These are phyloP conservation scores for Morella rubra DNA, from an alignment of 306 rosid genomes.

Conservation along the genomic window DNA sequence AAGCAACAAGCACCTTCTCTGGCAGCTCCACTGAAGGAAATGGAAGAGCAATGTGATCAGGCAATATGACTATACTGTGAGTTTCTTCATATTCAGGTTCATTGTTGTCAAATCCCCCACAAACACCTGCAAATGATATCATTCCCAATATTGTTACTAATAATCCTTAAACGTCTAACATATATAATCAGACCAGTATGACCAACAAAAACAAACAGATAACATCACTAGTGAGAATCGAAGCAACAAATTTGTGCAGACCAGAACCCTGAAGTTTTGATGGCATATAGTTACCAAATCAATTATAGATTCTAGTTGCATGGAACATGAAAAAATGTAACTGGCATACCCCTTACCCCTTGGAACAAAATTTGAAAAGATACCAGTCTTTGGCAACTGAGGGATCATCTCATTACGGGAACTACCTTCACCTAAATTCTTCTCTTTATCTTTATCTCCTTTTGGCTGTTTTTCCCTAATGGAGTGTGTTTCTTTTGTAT, in stretches of 20 bases:
- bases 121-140: slow-evolving; percentile 58
- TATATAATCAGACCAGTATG: background rate
- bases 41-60: slow-evolving; percentile 74
- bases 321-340: background rate
- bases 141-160: background rate
- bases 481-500: background rate
- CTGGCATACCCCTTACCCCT: too few relatives aligned
- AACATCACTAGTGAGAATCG: background rate
- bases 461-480: too few relatives aligned
- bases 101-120: slow-evolving; percentile 89
- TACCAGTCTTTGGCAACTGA: too few relatives aligned
- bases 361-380: too few relatives aligned
- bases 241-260: background rate
- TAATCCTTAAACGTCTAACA: too few relatives aligned
- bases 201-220: slow-evolving; percentile 16
- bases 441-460: too few relatives aligned
- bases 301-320: background rate
- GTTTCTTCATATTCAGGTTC: slow-evolving; percentile 76
- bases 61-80: slow-evolving; percentile 64
- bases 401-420: too few relatives aligned
- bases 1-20: slow-evolving; percentile 66
- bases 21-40: slow-evolving; percentile 97
- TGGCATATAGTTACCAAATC: background rate
- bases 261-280: background rate
- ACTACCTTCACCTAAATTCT: too few relatives aligned